These are phyloP conservation scores for Hibiscus trionum DNA, from an alignment of 345 rosid species.

Conservation along the genomic window DNA sequence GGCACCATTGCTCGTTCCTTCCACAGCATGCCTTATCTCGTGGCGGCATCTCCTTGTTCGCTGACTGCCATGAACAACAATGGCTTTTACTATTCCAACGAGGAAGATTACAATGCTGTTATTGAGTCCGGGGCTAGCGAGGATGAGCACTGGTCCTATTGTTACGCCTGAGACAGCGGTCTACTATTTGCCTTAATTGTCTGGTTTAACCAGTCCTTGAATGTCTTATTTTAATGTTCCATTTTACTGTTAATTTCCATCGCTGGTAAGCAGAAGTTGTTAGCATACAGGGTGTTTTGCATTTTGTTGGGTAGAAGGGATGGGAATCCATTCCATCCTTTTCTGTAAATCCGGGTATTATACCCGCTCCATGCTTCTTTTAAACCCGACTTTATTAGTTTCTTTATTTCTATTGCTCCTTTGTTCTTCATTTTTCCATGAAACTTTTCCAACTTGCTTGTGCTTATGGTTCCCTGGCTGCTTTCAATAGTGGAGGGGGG, in stretches of 20 bases:
- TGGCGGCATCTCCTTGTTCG: constrained; percentile 45
- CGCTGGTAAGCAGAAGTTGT: constrained; percentile 11
- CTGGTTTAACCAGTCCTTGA: neutral
- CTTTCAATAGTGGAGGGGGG: neutral
- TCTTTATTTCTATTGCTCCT: neutral
- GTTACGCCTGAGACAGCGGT: constrained; percentile 43
- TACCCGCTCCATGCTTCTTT: constrained; percentile 13
- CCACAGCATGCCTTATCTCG: constrained; percentile 87
- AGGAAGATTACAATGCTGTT: constrained; percentile 32
- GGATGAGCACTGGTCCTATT: constrained; percentile 70
- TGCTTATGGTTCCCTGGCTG: neutral
- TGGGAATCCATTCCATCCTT: constrained; percentile 22
- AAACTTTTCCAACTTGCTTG: neutral
- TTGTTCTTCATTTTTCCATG: neutral
- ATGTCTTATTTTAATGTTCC: neutral
- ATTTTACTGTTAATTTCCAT: neutral
- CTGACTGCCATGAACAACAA: constrained; percentile 46
- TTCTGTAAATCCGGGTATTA: constrained; percentile 35
- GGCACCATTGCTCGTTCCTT: constrained; percentile 60
- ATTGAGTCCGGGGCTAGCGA: constrained; percentile 31
- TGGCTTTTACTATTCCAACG: constrained; percentile 54
- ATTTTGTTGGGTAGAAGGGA: constrained; percentile 16
- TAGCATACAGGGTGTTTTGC: constrained; percentile 23
- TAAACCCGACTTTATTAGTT: neutral
- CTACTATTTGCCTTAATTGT: neutral